Conservation (phyloP, 169 alveolate genomes). For the Plasmodium vinckei region DNA sequence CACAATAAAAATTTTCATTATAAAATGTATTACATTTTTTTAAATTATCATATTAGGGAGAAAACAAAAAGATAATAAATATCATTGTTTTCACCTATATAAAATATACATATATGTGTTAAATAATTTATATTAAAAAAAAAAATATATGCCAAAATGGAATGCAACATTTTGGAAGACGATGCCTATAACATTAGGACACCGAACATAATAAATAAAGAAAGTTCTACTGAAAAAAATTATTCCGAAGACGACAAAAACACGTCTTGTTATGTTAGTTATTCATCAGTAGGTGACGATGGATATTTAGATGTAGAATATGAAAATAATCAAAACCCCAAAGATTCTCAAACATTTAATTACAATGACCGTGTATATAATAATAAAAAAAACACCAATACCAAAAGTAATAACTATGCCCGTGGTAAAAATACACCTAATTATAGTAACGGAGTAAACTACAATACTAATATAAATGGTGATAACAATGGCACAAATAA, state of each 20-base stretch:
- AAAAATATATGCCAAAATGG: conserved; percentile 10
- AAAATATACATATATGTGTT: too few relatives aligned
- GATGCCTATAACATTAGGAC: conserved; percentile 6
- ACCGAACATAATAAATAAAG: conserved; percentile 20
- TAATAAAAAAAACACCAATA: background rate
- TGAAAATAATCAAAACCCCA: conserved; percentile 34
- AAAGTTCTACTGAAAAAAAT: conserved; percentile 31
- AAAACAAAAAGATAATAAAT: too few relatives aligned
- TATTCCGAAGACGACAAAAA: conserved; percentile 61
- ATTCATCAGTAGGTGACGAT: conserved; percentile 56
- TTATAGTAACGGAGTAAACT: background rate
- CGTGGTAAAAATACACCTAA: too few relatives aligned
- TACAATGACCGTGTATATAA: background rate
- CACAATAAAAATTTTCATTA: too few relatives aligned
- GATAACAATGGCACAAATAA: background rate
- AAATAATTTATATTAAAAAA: too few relatives aligned
- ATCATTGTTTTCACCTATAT: too few relatives aligned
- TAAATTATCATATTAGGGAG: too few relatives aligned
- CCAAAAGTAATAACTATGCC: background rate
- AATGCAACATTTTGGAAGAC: conserved; percentile 36
- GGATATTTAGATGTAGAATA: conserved; percentile 46
- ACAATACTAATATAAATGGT: background rate
- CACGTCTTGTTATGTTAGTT: conserved; percentile 59
- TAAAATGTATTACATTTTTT: too few relatives aligned
- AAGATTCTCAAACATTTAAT: background rate